Evolutionary conservation across 768 basidiomycete genomes (phyloP).

Genomic region (Xanthoconium purpureum): DNA sequence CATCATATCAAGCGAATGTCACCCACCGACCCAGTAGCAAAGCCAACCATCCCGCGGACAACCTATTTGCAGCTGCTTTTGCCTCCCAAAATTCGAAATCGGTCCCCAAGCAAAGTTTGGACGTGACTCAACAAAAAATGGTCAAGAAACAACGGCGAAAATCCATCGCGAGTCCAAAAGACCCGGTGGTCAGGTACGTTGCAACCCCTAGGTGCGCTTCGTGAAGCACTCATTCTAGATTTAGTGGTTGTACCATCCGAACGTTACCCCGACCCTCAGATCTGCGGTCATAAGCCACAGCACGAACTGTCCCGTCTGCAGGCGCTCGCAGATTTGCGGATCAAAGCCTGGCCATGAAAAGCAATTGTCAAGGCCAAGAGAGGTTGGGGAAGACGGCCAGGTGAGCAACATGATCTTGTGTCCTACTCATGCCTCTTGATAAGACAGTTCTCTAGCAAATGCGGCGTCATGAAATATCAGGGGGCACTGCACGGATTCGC

Average conservation of each 20-base stretch:
- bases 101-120: constrained; percentile 17
- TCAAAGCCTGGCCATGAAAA: constrained; percentile 48
- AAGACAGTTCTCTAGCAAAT: constrained; percentile 40
- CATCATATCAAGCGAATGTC: not conserved
- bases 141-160: constrained; percentile 32
- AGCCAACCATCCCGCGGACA: constrained; percentile 59
- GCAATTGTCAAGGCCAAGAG: constrained; percentile 35
- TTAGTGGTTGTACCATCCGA: constrained; percentile 53
- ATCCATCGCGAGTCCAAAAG: constrained; percentile 40
- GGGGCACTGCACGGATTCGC: constrained; percentile 33
- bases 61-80: constrained; percentile 60
- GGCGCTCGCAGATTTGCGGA: constrained; percentile 52
- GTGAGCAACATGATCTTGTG: constrained; percentile 38
- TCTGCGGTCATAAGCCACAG: constrained; percentile 33
- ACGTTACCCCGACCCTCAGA: constrained; percentile 36
- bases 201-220: not conserved
- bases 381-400: constrained; percentile 59
- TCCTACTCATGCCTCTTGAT: not conserved
- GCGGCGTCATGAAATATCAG: constrained; percentile 41
- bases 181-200: constrained; percentile 52
- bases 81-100: constrained; percentile 29
- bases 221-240: constrained; percentile 2
- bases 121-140: constrained; percentile 23
- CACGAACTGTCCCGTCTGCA: constrained; percentile 45
- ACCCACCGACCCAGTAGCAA: constrained; percentile 29